phyloP scores from a whole-genome alignment of 1,284 basidiomycete species.

The Polyporus tsugae region DNA sequence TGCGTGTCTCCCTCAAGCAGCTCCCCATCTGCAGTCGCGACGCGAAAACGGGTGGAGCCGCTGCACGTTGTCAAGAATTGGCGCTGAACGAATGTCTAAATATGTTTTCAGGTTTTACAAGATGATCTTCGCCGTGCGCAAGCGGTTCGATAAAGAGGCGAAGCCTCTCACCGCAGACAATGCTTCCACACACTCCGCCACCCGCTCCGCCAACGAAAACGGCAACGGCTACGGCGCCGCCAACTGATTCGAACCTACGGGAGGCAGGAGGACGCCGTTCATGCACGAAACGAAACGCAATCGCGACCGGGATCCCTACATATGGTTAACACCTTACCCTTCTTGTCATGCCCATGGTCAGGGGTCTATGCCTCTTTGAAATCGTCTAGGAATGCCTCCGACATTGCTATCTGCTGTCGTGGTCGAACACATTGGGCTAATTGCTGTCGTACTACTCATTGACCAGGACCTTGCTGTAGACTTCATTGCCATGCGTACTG shows the following conservation, averaged over 20 bases:
- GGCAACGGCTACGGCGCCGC: constrained; percentile 10
- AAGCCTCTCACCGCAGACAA: constrained; percentile 27
- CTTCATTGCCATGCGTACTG: neutral
- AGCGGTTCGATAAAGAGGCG: constrained; percentile 52
- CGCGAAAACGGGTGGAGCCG: neutral
- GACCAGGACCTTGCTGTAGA: constrained; percentile 11
- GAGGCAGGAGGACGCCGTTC: neutral
- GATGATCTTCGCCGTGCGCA: constrained; percentile 67
- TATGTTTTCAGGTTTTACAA: constrained; percentile 62
- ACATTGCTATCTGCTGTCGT: neutral
- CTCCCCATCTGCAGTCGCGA: neutral
- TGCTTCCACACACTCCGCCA: neutral
- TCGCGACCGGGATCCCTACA: neutral
- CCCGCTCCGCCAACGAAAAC: constrained; percentile 6
- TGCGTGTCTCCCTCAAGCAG: constrained; percentile 43
- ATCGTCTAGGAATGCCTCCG: neutral
- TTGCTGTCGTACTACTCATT: constrained; percentile 11
- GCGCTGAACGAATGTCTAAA: neutral
- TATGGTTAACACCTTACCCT: neutral
- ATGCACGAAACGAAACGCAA: neutral
- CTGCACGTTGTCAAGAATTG: too few species aligned
- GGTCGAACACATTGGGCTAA: constrained; percentile 8
- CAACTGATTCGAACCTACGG: neutral
- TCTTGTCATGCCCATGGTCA: neutral
- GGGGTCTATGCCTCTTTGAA: neutral